Conservation (phyloP, 108 stramenopile species). For the Cyclotella choctawhatcheeana region DNA sequence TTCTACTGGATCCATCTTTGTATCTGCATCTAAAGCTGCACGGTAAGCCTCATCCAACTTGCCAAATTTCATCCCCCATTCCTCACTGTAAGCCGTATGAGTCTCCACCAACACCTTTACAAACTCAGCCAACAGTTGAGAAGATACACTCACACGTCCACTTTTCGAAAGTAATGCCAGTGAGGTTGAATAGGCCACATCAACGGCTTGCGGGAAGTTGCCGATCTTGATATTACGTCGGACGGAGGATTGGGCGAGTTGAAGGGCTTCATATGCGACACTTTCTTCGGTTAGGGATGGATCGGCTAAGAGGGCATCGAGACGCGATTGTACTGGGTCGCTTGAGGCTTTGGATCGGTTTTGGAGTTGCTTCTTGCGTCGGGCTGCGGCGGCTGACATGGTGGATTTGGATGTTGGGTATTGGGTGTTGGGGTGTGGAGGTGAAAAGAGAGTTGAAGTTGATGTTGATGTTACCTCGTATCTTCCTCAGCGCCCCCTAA, state of each 20-base stretch:
- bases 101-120: constrained; percentile 76
- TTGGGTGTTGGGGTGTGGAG: too few species aligned
- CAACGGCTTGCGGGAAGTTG: constrained; percentile 61
- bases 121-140: constrained; percentile 70
- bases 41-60: constrained; percentile 65
- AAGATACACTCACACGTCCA: constrained; percentile 74
- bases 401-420: too few species aligned
- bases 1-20: constrained; percentile 44
- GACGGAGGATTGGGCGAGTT: constrained; percentile 81
- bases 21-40: constrained; percentile 62
- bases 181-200: constrained; percentile 60
- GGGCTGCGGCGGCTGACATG: constrained; percentile 89
- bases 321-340: constrained; percentile 66
- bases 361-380: constrained; percentile 80
- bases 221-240: constrained; percentile 73
- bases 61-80: constrained; percentile 55
- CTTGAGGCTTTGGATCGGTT: constrained; percentile 48
- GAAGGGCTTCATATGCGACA: constrained; percentile 88
- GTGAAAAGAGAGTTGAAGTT: too few species aligned
- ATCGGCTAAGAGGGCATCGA: constrained; percentile 63
- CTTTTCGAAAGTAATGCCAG: constrained; percentile 54
- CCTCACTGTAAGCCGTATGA: constrained; percentile 70
- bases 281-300: constrained; percentile 65
- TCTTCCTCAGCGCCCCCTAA: too few species aligned
- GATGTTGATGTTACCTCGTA: too few species aligned